Conservation (phyloP, 2,329 filamentous ascomycete species). For the Cordyceps javanica region DNA sequence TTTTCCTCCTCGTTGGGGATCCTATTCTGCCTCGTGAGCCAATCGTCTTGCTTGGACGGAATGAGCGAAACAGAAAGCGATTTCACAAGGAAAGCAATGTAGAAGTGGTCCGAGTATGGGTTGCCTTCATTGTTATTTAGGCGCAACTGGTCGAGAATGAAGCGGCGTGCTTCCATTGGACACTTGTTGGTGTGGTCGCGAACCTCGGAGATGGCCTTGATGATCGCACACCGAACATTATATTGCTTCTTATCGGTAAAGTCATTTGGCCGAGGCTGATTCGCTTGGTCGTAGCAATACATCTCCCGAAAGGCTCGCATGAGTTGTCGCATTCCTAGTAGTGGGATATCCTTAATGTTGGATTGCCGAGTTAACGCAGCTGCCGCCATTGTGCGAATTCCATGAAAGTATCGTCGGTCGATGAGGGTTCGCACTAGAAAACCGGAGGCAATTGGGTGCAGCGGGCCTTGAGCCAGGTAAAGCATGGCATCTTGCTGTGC, state of each 20-base stretch:
- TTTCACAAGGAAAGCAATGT: conserved; percentile 72
- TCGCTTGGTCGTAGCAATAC: conserved; percentile 74
- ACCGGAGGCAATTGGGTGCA: conserved; percentile 78
- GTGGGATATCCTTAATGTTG: conserved; percentile 56
- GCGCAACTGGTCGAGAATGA: conserved; percentile 81
- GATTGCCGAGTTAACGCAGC: conserved; percentile 72
- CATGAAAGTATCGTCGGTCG: conserved; percentile 88
- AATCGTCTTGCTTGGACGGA: conserved; percentile 39
- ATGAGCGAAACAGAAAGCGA: conserved; percentile 54
- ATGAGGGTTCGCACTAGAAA: conserved; percentile 85
- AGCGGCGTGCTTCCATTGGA: conserved; percentile 70
- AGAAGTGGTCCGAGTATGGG: conserved; percentile 80
- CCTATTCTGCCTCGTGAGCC: conserved; percentile 38
- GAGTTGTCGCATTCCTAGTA: conserved; percentile 78
- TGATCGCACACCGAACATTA: conserved; percentile 75
- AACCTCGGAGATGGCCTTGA: conserved; percentile 71
- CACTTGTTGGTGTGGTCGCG: conserved; percentile 69
- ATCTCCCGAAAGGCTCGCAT: conserved; percentile 81
- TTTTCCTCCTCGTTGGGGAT: conserved; percentile 40
- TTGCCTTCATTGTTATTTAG: conserved; percentile 96
- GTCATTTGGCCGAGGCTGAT: conserved; percentile 82
- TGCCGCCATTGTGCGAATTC: conserved; percentile 81
- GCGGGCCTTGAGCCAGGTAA: conserved; percentile 59
- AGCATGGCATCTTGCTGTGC: conserved; percentile 76
- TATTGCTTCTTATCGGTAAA: conserved; percentile 85